Evolutionary conservation across 2,329 filamentous ascomycete species (phyloP), one percentile per base, ranked within the genome.

Genomic region (Fusarium poae): DNA sequence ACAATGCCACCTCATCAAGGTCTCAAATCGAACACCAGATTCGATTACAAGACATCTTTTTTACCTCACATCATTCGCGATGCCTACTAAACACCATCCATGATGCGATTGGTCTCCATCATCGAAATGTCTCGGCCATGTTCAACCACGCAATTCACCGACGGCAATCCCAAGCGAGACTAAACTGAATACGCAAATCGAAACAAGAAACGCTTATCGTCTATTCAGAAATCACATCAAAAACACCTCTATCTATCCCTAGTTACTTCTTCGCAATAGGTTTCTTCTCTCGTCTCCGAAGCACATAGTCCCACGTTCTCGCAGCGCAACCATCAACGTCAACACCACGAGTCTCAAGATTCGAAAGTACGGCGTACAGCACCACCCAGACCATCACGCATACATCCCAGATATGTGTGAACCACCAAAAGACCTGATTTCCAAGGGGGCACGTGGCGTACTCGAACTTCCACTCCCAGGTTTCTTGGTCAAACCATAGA

Each of bases 341-440:
- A 4, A 82, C 67, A 3, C 81, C 81, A 0, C 42, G 65, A 0
- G 67, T 65, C 21, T 76, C 73, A 37, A 81, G 61, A 10, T 67
- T 62, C 5, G 61, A 57, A 4, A 78, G 65, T 2, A 72, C 53
- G 2, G 64, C 51, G 57, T 77, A 79, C 32, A 74, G 49, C 4
- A 77, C 21, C 1, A 77, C 64, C 16, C 73, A 75, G 8, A 81
- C 45, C 3, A 84, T 37, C 3, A 81, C 79, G 57, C 83, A 74
- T 10, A 93, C 68, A 75, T 93, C 90, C 34, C 93, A 64, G 45
- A 94, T 84, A 82, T 98, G 94, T 8, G 96, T 89, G 6, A 88
- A 85, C 96, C 96, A 99, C 96, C 96, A 99, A 53, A 94, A 85
- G 81, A 97, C 93, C 84, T 97, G 95, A 25, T 89, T 88, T 1